These are phyloP conservation scores for Chaetomiaceae sp. DNA, from an alignment of 2,329 filamentous ascomycete species.

Conservation along the genomic window DNA sequence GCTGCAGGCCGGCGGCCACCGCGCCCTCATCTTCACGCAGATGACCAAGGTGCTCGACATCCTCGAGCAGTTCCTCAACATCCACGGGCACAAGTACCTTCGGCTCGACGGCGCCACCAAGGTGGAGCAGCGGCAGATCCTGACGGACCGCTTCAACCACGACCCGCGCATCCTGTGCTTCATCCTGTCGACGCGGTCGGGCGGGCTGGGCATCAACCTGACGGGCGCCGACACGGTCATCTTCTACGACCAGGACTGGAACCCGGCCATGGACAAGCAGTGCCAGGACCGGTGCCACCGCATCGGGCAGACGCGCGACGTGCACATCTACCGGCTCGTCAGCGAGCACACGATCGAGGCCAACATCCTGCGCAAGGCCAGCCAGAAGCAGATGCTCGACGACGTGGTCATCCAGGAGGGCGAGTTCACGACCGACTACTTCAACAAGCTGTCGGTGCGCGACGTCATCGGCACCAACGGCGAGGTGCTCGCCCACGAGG, in stretches of 20 bases:
- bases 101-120: slow-evolving; percentile 95
- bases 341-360: slow-evolving; percentile 95
- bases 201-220: slow-evolving; percentile 91
- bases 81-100: slow-evolving; percentile 94
- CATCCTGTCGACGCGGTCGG: slow-evolving; percentile 90
- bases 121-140: slow-evolving; percentile 88
- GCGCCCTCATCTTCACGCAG: slow-evolving; percentile 96
- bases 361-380: slow-evolving; percentile 93
- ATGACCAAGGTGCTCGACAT: slow-evolving; percentile 99
- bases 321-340: slow-evolving; percentile 93
- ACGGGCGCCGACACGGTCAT: slow-evolving; percentile 97
- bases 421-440: slow-evolving; percentile 95
- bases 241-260: slow-evolving; percentile 99
- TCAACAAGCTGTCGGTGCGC: slow-evolving; percentile 69
- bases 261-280: slow-evolving; percentile 99
- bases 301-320: slow-evolving; percentile 94
- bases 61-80: slow-evolving; percentile 94
- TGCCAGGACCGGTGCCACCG: slow-evolving; percentile 96
- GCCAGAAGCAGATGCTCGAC: slow-evolving; percentile 96
- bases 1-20: slow-evolving; percentile 83
- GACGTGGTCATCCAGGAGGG: slow-evolving; percentile 98
- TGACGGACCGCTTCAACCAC: slow-evolving; percentile 95
- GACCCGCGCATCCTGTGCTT: slow-evolving; percentile 90
- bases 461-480: slow-evolving; percentile 58
- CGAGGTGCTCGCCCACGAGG: slow-evolving; percentile 48